Percentiles rank a stretch among this genome's conserved stretches.
phyloP scores from a whole-genome alignment of 768 basidiomycete genomes.

The Russula foetens region DNA sequence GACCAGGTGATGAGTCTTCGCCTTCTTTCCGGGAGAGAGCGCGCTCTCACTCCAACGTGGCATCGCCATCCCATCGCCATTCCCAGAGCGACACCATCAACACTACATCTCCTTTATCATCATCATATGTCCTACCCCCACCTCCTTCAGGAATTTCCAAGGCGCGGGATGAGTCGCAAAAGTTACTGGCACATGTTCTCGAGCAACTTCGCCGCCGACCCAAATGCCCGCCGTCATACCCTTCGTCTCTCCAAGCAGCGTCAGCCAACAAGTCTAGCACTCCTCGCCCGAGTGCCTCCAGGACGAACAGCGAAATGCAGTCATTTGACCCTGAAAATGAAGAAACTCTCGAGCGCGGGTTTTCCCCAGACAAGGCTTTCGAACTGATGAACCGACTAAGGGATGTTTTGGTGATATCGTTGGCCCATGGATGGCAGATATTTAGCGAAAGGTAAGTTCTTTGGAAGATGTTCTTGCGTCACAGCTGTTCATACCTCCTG shows the following conservation, averaged over 20 bases:
- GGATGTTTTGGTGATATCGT: slow-evolving; percentile 39
- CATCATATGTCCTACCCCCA: slow-evolving; percentile 16
- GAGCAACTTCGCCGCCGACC: slow-evolving; percentile 51
- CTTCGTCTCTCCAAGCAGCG: not conserved
- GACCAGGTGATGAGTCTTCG: not conserved
- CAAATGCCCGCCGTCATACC: slow-evolving; percentile 34
- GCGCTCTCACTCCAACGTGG: slow-evolving; percentile 22
- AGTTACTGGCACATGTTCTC: slow-evolving; percentile 58
- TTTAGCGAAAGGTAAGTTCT: slow-evolving; percentile 12
- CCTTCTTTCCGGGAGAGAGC: slow-evolving; percentile 20
- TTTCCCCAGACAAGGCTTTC: slow-evolving; percentile 59
- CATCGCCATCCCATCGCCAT: slow-evolving; percentile 25
- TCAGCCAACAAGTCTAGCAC: not conserved
- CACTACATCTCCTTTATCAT: slow-evolving; percentile 22
- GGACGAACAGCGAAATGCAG: not conserved
- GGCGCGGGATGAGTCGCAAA: slow-evolving; percentile 54
- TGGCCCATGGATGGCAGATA: slow-evolving; percentile 12
- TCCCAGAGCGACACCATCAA: slow-evolving; percentile 23
- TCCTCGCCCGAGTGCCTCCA: slow-evolving; percentile 1
- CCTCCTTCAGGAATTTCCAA: slow-evolving; percentile 29
- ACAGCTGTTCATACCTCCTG: not conserved
- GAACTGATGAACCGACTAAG: slow-evolving; percentile 54
- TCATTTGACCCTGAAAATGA: slow-evolving; percentile 32
- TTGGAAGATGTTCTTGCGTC: too few species aligned
- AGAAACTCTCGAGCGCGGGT: slow-evolving; percentile 36